Percentiles rank a stretch among this genome's conserved stretches.
Conservation (phyloP, 352 stramenopile species). For the Phytopythium montanum region DNA sequence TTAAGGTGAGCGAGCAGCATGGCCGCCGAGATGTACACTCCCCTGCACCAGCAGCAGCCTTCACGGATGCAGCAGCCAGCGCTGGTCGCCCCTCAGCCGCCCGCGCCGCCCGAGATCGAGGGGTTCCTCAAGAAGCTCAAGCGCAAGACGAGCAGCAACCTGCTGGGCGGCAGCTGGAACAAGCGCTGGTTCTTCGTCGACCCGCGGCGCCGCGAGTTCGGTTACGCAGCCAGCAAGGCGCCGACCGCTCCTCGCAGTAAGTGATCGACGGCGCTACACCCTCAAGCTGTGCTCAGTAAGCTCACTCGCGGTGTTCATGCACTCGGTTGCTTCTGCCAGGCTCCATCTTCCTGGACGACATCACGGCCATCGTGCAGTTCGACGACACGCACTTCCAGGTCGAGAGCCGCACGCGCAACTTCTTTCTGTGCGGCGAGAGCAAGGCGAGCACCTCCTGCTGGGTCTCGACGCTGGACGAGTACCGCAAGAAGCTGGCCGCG, state of each 20-base stretch:
- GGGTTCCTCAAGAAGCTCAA: conserved; percentile 88
- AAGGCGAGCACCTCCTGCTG: conserved; percentile 78
- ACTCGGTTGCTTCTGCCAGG: conserved; percentile 21
- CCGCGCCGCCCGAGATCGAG: conserved; percentile 71
- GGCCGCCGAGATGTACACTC: conserved; percentile 1
- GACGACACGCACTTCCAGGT: conserved; percentile 86
- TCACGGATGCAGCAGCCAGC: conserved; percentile 8
- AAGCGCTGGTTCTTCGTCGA: conserved; percentile 88
- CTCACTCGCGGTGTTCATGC: background rate
- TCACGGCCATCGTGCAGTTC: conserved; percentile 83
- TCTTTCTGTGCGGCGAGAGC: conserved; percentile 83
- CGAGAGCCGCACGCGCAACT: conserved; percentile 78
- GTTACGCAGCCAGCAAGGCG: conserved; percentile 54
- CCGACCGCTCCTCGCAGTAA: conserved; percentile 46
- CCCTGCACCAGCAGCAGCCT: conserved; percentile 2
- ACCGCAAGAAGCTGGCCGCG: conserved; percentile 61
- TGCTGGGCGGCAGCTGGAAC: conserved; percentile 75
- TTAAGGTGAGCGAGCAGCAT: background rate
- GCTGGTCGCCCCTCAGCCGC: conserved; percentile 36
- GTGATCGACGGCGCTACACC: background rate
- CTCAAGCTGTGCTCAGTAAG: background rate
- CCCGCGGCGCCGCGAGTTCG: conserved; percentile 65
- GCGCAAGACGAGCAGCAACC: conserved; percentile 71
- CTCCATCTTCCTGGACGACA: conserved; percentile 84
- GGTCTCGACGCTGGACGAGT: conserved; percentile 80